phyloP scores from a whole-genome alignment of 257 asterid species.

The Solanum tacnaense region DNA sequence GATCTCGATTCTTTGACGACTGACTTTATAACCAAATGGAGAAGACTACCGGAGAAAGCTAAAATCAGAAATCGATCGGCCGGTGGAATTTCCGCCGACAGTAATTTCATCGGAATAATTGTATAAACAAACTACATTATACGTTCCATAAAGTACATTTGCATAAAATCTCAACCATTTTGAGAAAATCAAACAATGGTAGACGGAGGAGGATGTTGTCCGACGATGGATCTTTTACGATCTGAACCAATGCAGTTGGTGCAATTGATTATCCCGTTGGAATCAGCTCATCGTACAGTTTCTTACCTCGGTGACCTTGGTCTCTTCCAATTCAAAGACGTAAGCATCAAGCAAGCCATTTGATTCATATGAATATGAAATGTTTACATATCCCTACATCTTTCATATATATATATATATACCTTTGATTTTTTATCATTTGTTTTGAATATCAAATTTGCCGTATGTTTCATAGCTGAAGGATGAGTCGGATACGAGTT shows the following conservation, averaged over 20 bases:
- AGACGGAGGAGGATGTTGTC: conserved; percentile 6
- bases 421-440: background rate
- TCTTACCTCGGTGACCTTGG: conserved; percentile 60
- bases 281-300: conserved; percentile 42
- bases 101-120: background rate
- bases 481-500: background rate
- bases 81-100: background rate
- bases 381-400: background rate
- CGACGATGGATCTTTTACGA: conserved; percentile 56
- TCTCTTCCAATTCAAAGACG: conserved; percentile 57
- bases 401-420: background rate
- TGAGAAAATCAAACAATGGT: background rate
- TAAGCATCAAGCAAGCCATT: conserved; percentile 15
- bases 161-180: background rate
- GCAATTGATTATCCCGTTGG: conserved; percentile 50
- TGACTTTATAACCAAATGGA: background rate
- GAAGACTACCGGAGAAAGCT: background rate
- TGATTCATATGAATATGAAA: background rate
- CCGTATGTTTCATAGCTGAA: background rate
- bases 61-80: background rate
- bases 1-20: background rate
- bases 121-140: background rate
- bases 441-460: background rate
- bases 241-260: conserved; percentile 61
- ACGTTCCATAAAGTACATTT: background rate